These are phyloP conservation scores for Pyricularia sp. DNA, from an alignment of 2,329 filamentous ascomycete genomes.

Conservation along the genomic window DNA sequence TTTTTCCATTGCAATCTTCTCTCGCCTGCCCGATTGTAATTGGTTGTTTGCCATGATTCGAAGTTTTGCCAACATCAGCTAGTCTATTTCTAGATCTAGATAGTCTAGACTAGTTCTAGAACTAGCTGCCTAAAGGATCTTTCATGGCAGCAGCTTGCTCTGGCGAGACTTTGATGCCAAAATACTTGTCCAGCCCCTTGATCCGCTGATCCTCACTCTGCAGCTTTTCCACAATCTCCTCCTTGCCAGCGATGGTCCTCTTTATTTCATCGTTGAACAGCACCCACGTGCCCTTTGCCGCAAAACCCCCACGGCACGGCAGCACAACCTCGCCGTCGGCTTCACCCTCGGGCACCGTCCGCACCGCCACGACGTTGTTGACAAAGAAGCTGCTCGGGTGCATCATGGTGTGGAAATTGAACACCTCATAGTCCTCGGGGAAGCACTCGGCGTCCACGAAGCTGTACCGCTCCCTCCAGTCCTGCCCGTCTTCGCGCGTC, in stretches of 20 bases:
- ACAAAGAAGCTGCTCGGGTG: constrained; percentile 26
- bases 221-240: constrained; percentile 31
- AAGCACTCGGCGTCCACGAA: constrained; percentile 42
- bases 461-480: constrained; percentile 38
- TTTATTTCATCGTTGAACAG: constrained; percentile 36
- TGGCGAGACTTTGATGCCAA: constrained; percentile 34
- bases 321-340: constrained; percentile 1
- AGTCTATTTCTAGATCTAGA: too few relatives aligned
- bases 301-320: neutral
- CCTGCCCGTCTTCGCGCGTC: constrained; percentile 10
- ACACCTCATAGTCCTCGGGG: constrained; percentile 34
- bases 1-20: too few relatives aligned
- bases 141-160: constrained; percentile 38
- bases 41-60: too few relatives aligned
- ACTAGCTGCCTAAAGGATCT: constrained; percentile 17
- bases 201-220: constrained; percentile 39
- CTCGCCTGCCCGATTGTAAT: too few relatives aligned
- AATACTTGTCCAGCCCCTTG: constrained; percentile 38
- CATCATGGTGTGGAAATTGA: constrained; percentile 30
- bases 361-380: constrained; percentile 24
- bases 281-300: constrained; percentile 27
- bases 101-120: too few relatives aligned
- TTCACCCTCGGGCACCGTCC: constrained; percentile 12
- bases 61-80: too few relatives aligned
- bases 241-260: constrained; percentile 23